phyloP scores from a whole-genome alignment of 371 early-diverging fungal genomes.

The Mortierella sp. region DNA sequence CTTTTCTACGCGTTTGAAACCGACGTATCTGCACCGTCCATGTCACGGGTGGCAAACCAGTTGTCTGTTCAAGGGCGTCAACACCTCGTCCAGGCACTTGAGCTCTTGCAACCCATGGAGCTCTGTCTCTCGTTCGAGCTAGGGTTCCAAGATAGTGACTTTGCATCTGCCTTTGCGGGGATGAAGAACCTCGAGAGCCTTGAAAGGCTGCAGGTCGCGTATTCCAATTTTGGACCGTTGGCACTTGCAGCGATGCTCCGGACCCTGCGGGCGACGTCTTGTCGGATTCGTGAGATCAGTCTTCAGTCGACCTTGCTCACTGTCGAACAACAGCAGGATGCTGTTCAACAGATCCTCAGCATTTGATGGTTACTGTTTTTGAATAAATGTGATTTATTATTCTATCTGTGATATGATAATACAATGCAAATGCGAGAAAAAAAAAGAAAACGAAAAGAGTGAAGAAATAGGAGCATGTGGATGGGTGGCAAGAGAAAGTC shows the following conservation, averaged over 20 bases:
- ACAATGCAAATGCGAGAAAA: conserved; percentile 14
- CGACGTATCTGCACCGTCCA: background rate
- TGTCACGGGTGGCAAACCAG: background rate
- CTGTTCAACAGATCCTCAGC: conserved; percentile 12
- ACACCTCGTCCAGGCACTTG: conserved; percentile 23
- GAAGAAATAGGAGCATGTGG: background rate
- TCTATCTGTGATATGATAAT: conserved; percentile 8
- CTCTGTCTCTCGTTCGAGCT: conserved; percentile 23
- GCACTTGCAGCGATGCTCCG: conserved; percentile 33
- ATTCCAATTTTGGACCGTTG: conserved; percentile 29
- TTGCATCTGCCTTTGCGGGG: conserved; percentile 32
- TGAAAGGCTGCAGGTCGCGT: conserved; percentile 20
- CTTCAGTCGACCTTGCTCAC: conserved; percentile 17
- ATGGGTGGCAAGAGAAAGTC: background rate
- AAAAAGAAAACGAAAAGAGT: background rate
- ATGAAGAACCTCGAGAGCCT: conserved; percentile 29
- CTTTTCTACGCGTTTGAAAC: background rate
- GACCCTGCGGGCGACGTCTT: conserved; percentile 24
- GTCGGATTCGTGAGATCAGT: conserved; percentile 17
- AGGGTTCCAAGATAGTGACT: conserved; percentile 27
- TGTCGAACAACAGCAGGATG: conserved; percentile 9
- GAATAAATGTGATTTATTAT: conserved; percentile 13
- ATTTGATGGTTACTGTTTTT: conserved; percentile 12
- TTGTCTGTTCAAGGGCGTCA: conserved; percentile 3
- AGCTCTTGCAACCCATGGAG: conserved; percentile 23